phyloP scores from a whole-genome alignment of 1,284 basidiomycete species.

The Dichomitus squalens region DNA sequence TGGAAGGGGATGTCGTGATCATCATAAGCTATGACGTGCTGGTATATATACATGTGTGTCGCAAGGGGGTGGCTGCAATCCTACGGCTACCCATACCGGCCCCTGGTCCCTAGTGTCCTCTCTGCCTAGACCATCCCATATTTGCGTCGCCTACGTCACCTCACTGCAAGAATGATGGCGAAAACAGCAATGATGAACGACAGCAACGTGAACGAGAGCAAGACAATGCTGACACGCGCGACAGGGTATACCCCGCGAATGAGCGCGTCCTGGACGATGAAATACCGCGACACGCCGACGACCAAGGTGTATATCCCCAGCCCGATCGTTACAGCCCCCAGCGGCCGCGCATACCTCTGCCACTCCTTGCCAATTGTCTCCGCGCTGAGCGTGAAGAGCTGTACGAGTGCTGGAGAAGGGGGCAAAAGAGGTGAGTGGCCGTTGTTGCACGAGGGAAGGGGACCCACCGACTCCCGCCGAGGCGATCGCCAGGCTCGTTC shows the following conservation, averaged over 20 bases:
- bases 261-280: constrained; percentile 55
- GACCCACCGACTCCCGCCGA: constrained; percentile 48
- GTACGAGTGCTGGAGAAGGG: constrained; percentile 47
- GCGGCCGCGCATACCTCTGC: constrained; percentile 49
- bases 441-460: not conserved
- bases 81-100: not conserved
- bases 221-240: constrained; percentile 46
- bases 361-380: constrained; percentile 32
- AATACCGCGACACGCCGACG: constrained; percentile 57
- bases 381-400: constrained; percentile 53
- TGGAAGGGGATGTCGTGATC: not conserved
- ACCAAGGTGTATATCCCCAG: constrained; percentile 52
- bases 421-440: not conserved
- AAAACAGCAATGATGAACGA: constrained; percentile 42
- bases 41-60: not conserved
- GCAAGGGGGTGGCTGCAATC: not conserved
- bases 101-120: not conserved
- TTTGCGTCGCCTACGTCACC: not conserved
- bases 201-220: no score
- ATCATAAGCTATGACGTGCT: constrained; percentile 2
- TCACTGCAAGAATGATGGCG: constrained; percentile 11
- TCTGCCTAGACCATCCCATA: not conserved
- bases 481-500: constrained; percentile 58
- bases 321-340: constrained; percentile 55
- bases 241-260: constrained; percentile 58